Evolutionary conservation across 805 yeast species (phyloP).

Genomic region (Starmerella sp.): DNA sequence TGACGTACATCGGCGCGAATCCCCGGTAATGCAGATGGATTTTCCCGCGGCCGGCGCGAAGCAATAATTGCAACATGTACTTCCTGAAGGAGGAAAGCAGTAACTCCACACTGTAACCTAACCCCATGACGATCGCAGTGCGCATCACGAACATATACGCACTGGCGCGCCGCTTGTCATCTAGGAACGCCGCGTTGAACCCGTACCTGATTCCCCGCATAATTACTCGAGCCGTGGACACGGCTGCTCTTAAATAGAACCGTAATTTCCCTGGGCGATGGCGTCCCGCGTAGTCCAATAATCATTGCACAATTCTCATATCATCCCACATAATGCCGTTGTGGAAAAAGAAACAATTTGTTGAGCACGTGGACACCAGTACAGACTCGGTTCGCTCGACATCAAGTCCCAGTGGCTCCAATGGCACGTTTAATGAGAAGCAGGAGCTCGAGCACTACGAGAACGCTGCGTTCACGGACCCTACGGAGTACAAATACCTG

Average conservation of each 20-base stretch:
- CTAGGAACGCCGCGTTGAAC: neutral
- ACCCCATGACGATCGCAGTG: neutral
- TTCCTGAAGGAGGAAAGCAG: neutral
- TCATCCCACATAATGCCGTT: neutral
- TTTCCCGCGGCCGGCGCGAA: neutral
- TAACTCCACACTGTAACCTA: neutral
- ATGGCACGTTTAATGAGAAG: neutral
- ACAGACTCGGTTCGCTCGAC: neutral
- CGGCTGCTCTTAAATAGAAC: neutral
- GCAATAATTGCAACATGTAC: neutral
- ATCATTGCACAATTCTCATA: neutral
- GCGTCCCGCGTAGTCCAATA: too few species aligned
- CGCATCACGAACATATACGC: neutral
- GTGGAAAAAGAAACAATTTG: neutral
- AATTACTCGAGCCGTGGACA: neutral
- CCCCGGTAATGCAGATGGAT: neutral
- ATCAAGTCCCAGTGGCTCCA: neutral
- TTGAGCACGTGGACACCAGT: neutral
- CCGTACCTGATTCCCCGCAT: neutral
- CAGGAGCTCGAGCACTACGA: neutral
- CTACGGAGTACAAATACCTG: neutral
- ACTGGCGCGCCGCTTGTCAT: neutral
- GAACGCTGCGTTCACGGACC: neutral
- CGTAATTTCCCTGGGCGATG: neutral
- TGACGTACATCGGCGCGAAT: too few species aligned